Base-by-base conservation (phyloP, 805 yeast species). In the Metschnikowia henanensis region DNA sequence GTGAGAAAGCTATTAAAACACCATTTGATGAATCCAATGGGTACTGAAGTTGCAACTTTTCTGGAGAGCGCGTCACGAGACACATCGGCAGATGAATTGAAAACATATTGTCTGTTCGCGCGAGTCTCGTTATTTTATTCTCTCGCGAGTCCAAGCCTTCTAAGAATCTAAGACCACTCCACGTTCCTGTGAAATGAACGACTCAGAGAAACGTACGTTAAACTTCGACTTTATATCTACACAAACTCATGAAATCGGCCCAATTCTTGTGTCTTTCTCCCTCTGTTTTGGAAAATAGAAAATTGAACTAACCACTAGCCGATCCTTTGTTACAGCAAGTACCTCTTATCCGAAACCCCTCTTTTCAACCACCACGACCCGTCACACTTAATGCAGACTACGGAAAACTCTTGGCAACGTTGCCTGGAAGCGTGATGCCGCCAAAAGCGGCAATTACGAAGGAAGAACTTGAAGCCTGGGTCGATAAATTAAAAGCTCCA, bases 271-370 rank as follows among this genome's bases (percentile, higher is more conserved):
- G 30, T 5, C 13, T 13, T n/a, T 28, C 30, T 28, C 6, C 13
- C 29, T 8, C 20, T 3, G 19, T 5, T 30, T 17, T 15, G 13
- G n/a, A 28, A 16, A 19, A 2, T 19, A n/a, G 36, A 31, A 26
- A 17, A 49, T 20, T 9, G 5, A 6, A 36, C 47, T 47, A 40
- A 47, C 40, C 28, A 6, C 16, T 30, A 75, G 79, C 74, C 20
- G 80, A 79, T 48, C 70, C 77, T 0, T 47, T 75, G 12, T 64
- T 80, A 5, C 65, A 73, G 28, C 80, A 79, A 47, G 73, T 81
- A 0, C 85, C 86, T 0, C 67, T 81, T 30, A 72, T 78, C 13
- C 65, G 74, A 30, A 77, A 80, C 44, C 84, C 81, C 3, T 62
- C 64, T 20, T 71, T 62, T 48, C 73, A 69, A 43, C 77, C 81